Base-by-base conservation (phyloP, 805 yeast genomes). In the Kodamaea jinghongensis region DNA sequence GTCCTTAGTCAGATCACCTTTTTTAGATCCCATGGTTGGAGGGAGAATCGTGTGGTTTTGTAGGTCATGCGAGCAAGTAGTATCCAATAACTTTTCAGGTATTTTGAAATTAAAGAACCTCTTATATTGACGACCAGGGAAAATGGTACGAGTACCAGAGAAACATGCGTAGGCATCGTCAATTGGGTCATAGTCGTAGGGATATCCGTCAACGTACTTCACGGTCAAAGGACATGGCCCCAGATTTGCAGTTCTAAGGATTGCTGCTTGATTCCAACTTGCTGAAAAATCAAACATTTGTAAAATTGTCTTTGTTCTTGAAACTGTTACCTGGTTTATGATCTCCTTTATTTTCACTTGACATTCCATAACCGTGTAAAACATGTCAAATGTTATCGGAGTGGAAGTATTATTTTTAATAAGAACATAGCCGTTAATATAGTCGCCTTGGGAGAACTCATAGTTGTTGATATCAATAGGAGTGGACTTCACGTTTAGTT, bases 371-470 rank as follows among this genome's bases (percentile, higher is more conserved):
- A 79, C 64, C 5, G 79, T 73, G 39, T 76, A 67, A 51, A 82
- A 75, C 79, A 78, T 78, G 48, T 81, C 83, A 51, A 81, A 83
- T 2, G 75, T 73, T 14, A 82, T 63, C 0, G 68, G 61, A 12
- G 58, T 46, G 1, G 53, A 38, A 1, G 75, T 57, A 4, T 49
- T 60, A 49, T 78, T 79, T 37, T 63, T 60, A 14, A 78, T 61
- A 0, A 56, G 47, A 6, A 74, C 60, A 48, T 72, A 77, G 0
- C 91, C 91, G 50, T 76, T 72, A 9, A 83, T 65, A 14, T 68
- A 67, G 52, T 83, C 89, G 11, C 87, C 87, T 8, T 82, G 80
- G 13, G 76, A 76, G 52, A 75, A 83, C 54, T 80, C 86, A 45
- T 6, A 26, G 6, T 17, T 29, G 8, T 17, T 13, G 9, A 65